A percentile compares a stretch with the other conserved stretches of the same genome.
Evolutionary conservation across 2,329 filamentous ascomycete species (phyloP).

Genomic region (Penicillium olsonii): DNA sequence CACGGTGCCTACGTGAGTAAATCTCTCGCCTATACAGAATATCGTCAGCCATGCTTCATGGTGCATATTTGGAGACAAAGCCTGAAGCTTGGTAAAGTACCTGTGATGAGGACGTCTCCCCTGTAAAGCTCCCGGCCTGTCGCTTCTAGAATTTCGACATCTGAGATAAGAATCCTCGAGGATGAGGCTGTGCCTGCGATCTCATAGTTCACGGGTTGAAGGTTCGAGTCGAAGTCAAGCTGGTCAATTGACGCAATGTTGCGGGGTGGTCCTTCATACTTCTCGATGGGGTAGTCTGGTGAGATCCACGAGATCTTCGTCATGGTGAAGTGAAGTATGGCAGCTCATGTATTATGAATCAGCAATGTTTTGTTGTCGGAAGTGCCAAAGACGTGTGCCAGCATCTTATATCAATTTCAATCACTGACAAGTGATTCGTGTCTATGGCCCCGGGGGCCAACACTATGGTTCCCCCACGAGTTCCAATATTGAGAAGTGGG

Average conservation of each 20-base stretch:
- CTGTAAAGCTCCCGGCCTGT: constrained; percentile 40
- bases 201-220: not conserved
- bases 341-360: no score
- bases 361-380: no score
- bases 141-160: constrained; percentile 37
- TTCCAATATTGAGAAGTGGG: no score
- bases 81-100: constrained; percentile 27
- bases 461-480: no score
- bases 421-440: not conserved
- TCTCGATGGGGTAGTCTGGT: not conserved
- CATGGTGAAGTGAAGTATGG: no score
- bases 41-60: not conserved
- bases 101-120: constrained; percentile 45
- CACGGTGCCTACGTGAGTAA: not conserved
- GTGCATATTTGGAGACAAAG: no score
- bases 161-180: not conserved
- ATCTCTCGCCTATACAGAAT: not conserved
- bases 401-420: no score
- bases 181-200: not conserved
- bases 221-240: not conserved
- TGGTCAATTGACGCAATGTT: not conserved
- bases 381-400: no score
- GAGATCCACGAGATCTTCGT: not conserved
- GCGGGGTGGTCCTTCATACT: not conserved
- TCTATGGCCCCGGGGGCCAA: not conserved